These are phyloP conservation scores for Cudoniella acicularis DNA, from an alignment of 495 filamentous ascomycete species.

Conservation along the genomic window DNA sequence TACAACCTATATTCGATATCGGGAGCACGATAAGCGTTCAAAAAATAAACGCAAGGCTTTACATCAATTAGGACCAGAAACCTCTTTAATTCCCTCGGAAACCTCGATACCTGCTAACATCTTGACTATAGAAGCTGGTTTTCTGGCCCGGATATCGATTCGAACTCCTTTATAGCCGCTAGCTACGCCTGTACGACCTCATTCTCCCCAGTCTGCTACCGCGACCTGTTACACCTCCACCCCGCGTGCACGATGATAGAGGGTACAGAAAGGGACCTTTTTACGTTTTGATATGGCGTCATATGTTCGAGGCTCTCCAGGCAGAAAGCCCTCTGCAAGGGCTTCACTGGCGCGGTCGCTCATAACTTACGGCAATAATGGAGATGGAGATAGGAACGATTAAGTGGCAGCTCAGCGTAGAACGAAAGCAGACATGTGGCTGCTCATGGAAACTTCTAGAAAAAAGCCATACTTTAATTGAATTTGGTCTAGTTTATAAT, in stretches of 20 bases:
- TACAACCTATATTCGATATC: too few species aligned
- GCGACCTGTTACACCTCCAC: too few species aligned
- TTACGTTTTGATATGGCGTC: background rate
- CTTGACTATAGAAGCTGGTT: too few species aligned
- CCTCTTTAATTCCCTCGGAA: too few species aligned
- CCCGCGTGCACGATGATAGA: background rate
- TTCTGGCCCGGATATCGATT: too few species aligned
- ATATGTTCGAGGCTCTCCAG: slow-evolving; percentile 3
- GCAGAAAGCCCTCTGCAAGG: slow-evolving; percentile 5
- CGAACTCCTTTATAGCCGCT: too few species aligned
- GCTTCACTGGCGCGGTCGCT: background rate
- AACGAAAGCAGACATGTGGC: background rate
- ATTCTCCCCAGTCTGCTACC: too few species aligned
- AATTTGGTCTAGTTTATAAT: background rate
- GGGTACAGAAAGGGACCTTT: background rate
- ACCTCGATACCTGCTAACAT: too few species aligned
- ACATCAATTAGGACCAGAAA: too few species aligned
- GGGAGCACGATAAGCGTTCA: too few species aligned
- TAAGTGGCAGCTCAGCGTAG: background rate
- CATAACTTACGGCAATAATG: background rate
- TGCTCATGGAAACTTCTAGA: slow-evolving; percentile 3
- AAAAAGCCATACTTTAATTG: background rate
- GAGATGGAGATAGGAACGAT: background rate
- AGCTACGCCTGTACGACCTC: too few species aligned
- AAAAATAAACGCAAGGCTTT: too few species aligned